These are phyloP conservation scores for Eucalyptus marginata DNA, from an alignment of 345 rosid genomes.

Conservation along the genomic window DNA sequence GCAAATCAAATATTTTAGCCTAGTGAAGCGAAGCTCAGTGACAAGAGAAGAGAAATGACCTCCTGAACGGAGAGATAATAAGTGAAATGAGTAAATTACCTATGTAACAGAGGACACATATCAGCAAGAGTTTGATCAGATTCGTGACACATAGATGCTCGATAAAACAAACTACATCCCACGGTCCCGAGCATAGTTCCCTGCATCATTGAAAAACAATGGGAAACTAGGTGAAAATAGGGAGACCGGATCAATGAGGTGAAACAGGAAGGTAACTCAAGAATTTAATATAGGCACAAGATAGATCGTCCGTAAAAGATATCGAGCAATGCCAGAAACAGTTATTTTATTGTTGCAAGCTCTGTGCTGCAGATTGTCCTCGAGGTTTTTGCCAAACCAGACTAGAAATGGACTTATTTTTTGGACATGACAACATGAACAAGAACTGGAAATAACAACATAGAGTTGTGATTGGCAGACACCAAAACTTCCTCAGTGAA, in stretches of 20 bases:
- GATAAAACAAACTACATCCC: slow-evolving; percentile 66
- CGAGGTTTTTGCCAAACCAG: not conserved
- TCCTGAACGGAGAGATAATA: not conserved
- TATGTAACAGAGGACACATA: slow-evolving; percentile 45
- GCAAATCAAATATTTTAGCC: not conserved
- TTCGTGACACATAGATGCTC: slow-evolving; percentile 62
- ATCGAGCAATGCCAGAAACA: not conserved
- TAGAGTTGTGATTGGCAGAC: not conserved
- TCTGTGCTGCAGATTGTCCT: not conserved
- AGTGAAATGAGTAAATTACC: slow-evolving; percentile 11
- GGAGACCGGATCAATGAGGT: not conserved
- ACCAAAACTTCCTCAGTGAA: not conserved
- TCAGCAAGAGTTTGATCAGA: slow-evolving; percentile 44
- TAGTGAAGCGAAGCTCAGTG: not conserved
- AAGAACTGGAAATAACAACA: not conserved
- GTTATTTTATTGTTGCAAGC: not conserved
- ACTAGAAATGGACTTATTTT: not conserved
- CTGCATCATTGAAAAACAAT: slow-evolving; percentile 12
- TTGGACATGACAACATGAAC: not conserved
- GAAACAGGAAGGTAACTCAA: not conserved
- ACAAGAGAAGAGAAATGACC: not conserved
- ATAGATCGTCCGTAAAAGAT: not conserved
- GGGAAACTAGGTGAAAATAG: not conserved
- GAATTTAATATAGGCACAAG: not conserved
- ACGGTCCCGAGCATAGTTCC: slow-evolving; percentile 52